A percentile compares a stretch with the other conserved stretches of the same genome.
Conservation (phyloP, 345 rosid genomes). For the Sonneratia caseolaris region DNA sequence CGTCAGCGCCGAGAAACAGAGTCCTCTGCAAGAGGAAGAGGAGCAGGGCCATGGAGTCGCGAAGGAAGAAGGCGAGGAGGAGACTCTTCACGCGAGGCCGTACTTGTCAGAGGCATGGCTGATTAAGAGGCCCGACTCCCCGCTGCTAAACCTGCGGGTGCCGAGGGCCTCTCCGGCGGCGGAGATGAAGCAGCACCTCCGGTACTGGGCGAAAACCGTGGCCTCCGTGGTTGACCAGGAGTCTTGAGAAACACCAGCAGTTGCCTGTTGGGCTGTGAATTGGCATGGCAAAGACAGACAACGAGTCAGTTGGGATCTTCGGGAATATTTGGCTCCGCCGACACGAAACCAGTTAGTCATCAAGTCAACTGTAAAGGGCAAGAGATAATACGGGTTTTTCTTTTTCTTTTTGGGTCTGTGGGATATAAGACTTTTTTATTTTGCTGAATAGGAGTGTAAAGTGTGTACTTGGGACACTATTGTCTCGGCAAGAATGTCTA, state of each 20-base stretch:
- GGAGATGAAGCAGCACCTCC: constrained; percentile 52
- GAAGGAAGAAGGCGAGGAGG: constrained; percentile 13
- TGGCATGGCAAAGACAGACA: not conserved
- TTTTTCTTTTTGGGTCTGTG: constrained; percentile 11
- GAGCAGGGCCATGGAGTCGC: not conserved
- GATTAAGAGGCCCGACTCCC: constrained; percentile 44
- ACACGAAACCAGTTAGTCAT: not conserved
- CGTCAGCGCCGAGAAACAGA: not conserved
- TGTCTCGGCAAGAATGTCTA: too few relatives aligned
- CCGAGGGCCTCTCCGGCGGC: constrained; percentile 27
- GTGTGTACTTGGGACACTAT: not conserved
- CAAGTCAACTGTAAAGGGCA: constrained; percentile 6
- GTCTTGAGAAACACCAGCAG: constrained; percentile 5
- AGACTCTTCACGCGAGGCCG: constrained; percentile 27
- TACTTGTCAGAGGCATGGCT: constrained; percentile 68
- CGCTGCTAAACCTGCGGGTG: constrained; percentile 30
- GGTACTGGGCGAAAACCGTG: constrained; percentile 54
- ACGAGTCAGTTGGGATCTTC: not conserved
- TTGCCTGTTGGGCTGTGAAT: not conserved
- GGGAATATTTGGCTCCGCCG: not conserved
- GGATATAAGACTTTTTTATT: constrained; percentile 5
- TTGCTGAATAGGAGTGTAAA: constrained; percentile 1
- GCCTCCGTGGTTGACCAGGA: constrained; percentile 37
- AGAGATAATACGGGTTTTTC: not conserved
- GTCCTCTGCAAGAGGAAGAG: not conserved